Percentiles rank a stretch among this genome's conserved stretches.
phyloP scores from a whole-genome alignment of 257 asterid genomes.

The Solanum piurae region DNA sequence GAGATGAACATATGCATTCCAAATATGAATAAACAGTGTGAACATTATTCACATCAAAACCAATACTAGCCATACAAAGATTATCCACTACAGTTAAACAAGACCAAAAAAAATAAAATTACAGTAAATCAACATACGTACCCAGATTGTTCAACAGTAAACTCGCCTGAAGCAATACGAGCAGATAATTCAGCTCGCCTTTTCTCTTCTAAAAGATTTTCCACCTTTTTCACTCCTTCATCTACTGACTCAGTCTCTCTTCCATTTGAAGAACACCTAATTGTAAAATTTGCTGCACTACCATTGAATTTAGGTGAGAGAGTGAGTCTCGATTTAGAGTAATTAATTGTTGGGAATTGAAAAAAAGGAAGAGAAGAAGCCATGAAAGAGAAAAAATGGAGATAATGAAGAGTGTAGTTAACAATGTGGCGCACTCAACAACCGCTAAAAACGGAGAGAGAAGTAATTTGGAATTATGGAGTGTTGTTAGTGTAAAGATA shows the following conservation, averaged over 20 bases:
- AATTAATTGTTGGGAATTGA: constrained; percentile 17
- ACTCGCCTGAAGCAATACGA: constrained; percentile 80
- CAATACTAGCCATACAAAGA: not conserved
- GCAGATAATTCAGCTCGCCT: constrained; percentile 74
- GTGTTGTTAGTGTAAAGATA: not conserved
- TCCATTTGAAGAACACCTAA: constrained; percentile 54
- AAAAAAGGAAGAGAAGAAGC: constrained; percentile 42
- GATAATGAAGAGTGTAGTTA: not conserved
- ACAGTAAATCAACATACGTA: constrained; percentile 1
- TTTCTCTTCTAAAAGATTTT: constrained; percentile 51
- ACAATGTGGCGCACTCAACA: constrained; percentile 9
- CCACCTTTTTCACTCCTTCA: constrained; percentile 45
- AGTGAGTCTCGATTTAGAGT: constrained; percentile 8
- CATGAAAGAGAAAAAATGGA: constrained; percentile 18
- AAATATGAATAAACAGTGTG: not conserved
- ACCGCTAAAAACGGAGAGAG: not conserved
- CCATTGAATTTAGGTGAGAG: constrained; percentile 6
- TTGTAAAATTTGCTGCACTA: constrained; percentile 29
- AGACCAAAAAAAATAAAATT: not conserved
- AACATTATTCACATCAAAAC: not conserved
- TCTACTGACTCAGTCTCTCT: constrained; percentile 18
- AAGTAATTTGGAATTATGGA: not conserved
- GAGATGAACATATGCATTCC: not conserved
- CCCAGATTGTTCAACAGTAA: constrained; percentile 67
- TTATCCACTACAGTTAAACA: not conserved